Base-by-base conservation (phyloP, 2,329 filamentous ascomycete genomes). In the Fusarium torulosum region DNA sequence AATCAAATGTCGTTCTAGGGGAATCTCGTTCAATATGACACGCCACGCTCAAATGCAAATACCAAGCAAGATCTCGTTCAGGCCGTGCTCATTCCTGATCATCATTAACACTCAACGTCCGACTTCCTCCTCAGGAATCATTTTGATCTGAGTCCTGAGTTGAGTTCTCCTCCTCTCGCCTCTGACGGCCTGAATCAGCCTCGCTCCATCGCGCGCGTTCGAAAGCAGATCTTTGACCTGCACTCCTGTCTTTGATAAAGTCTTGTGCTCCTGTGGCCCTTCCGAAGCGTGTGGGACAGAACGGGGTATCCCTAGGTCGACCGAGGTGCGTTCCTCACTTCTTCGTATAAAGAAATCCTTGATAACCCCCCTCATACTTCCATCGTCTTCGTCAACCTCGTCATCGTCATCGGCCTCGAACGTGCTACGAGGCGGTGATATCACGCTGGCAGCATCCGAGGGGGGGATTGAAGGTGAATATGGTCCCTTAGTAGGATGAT, bases 71-170 rank as follows among this genome's bases (percentile, higher is more conserved):
- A 19, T 25, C 23, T 53, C 10, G 33, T 20, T 33, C 42, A 43
- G n/a, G 20, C 23, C 37, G 20, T 40, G 41, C 23, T 29, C 23
- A n/a, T 59, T 20, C 29, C 29, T 29, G 9, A 42, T 35, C 25
- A 23, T 58, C 29, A 44, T 21, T 14, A 14, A 45, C 33, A 37
- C 19, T 65, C 61, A 59, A 20, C 50, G 59, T 27, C 63, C 53
- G 40, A 41, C 43, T 21, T 69, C 61, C 49, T 67, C 58, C 47
- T 76, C 75, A n/a, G 72, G 72, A 31, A 81, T 66, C 54, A 79
- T 72, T 51, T 74, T 75, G 51, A 81, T 81, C 21, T 75, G 76
- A 40, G 74, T 76, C 67, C 77, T 77, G 45, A 82, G 63, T 23
- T 76, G 74, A 33, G 76, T 75, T 21, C 78, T 72, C 59, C 77